These are phyloP conservation scores for Auxenochlorella pyrenoidosa DNA, from an alignment of 139 green algal species.

Conservation along the genomic window DNA sequence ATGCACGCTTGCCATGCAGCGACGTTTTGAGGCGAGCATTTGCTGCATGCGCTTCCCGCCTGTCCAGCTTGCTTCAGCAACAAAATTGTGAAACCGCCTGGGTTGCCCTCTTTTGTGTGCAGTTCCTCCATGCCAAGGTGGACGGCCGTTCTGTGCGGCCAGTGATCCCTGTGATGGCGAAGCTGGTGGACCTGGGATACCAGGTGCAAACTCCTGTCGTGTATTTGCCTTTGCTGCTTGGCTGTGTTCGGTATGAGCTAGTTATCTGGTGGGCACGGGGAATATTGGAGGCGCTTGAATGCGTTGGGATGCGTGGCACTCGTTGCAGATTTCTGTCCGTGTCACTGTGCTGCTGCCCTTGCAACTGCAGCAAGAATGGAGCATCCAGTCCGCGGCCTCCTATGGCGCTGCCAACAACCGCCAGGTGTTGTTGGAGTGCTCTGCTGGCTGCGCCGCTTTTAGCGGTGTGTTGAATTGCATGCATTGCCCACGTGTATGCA, in stretches of 20 bases:
- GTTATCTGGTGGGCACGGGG: no score
- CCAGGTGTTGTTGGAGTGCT: background rate
- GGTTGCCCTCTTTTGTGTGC: background rate
- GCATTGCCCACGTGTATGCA: background rate
- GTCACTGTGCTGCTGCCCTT: background rate
- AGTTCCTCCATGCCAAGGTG: background rate
- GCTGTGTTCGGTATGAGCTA: background rate
- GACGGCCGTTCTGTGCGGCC: background rate
- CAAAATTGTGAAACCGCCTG: background rate
- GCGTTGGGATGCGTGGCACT: no score
- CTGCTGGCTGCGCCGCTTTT: no score
- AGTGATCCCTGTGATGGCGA: background rate
- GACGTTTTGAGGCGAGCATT: no score
- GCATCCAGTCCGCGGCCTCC: background rate
- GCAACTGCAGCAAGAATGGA: background rate
- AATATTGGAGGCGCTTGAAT: no score
- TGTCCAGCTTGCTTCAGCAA: no score
- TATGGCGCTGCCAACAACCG: constrained; percentile 18
- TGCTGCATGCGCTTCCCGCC: no score
- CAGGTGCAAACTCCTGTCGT: background rate
- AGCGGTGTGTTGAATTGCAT: background rate
- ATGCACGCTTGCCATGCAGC: no score
- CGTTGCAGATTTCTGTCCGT: no score
- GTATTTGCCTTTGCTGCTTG: background rate
- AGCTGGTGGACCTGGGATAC: background rate